Percentiles rank a stretch among this genome's conserved stretches.
phyloP scores from a whole-genome alignment of 331 rosid genomes.

The Pyracantha coccinea region DNA sequence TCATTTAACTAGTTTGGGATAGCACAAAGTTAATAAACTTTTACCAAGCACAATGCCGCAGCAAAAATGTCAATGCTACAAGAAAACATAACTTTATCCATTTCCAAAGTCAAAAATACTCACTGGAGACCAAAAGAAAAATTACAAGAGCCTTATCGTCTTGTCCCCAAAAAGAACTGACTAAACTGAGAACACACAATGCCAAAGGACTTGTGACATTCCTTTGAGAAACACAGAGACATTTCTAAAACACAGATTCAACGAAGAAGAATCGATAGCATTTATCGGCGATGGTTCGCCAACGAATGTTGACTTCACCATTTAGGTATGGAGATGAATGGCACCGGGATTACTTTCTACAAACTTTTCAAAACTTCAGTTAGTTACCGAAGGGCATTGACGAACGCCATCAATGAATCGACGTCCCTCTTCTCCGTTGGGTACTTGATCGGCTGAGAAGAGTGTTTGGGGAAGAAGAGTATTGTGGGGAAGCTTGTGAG shows the following conservation, averaged over 20 bases:
- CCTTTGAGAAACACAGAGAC: not conserved
- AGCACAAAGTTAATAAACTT: too few species aligned
- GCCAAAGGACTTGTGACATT: not conserved
- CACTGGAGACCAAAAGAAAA: not conserved
- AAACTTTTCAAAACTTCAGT: slow-evolving; percentile 3
- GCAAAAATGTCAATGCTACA: too few species aligned
- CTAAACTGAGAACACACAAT: not conserved
- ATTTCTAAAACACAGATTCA: not conserved
- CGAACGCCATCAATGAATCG: slow-evolving; percentile 75
- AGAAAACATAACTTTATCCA: not conserved
- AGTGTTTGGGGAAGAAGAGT: slow-evolving; percentile 82
- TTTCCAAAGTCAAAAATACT: not conserved
- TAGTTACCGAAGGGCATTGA: slow-evolving; percentile 63
- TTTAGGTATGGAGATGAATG: not conserved
- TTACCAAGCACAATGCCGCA: too few species aligned
- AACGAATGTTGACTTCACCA: slow-evolving; percentile 14
- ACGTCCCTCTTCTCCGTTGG: slow-evolving; percentile 96
- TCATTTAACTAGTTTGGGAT: too few species aligned
- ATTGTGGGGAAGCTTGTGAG: slow-evolving; percentile 87
- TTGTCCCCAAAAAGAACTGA: not conserved
- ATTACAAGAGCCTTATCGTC: not conserved
- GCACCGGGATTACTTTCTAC: not conserved
- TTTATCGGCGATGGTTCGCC: slow-evolving; percentile 1
- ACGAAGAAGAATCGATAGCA: not conserved
- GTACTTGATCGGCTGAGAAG: slow-evolving; percentile 70